phyloP scores from a whole-genome alignment of 2,329 filamentous ascomycete species.

The Aspergillus arachidicola region DNA sequence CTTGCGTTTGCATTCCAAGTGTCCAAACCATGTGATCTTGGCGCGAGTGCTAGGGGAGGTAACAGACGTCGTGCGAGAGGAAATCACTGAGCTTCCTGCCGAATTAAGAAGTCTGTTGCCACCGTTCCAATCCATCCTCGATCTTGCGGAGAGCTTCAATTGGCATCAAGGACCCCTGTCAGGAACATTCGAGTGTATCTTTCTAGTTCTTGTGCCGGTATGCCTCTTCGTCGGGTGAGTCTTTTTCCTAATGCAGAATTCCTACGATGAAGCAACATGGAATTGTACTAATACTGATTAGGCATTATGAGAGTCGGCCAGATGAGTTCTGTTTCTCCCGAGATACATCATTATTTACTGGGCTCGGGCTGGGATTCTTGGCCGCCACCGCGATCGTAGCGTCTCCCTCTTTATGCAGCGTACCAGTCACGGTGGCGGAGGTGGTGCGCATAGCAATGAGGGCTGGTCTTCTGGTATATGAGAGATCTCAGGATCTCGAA shows the following conservation, averaged over 20 bases:
- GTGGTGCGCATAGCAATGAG: slow-evolving; percentile 51
- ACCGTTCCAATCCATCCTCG: slow-evolving; percentile 23
- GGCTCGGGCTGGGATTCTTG: slow-evolving; percentile 51
- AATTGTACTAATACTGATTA: background rate
- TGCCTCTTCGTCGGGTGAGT: slow-evolving; percentile 49
- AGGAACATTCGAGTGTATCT: slow-evolving; percentile 50
- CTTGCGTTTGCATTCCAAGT: slow-evolving; percentile 46
- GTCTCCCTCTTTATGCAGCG: slow-evolving; percentile 40
- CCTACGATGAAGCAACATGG: background rate
- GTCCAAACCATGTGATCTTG: slow-evolving; percentile 37
- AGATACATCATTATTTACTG: slow-evolving; percentile 23
- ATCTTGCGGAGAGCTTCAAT: slow-evolving; percentile 17
- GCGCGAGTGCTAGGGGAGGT: slow-evolving; percentile 46
- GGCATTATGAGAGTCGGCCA: background rate
- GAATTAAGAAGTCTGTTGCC: slow-evolving; percentile 22
- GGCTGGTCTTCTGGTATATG: slow-evolving; percentile 48
- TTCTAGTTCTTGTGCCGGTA: slow-evolving; percentile 47
- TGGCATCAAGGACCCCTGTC: slow-evolving; percentile 47
- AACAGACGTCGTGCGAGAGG: slow-evolving; percentile 45
- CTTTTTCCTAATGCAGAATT: background rate
- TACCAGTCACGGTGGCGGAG: slow-evolving; percentile 46
- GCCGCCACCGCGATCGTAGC: slow-evolving; percentile 47
- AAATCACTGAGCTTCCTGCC: slow-evolving; percentile 32
- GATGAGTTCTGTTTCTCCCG: background rate
- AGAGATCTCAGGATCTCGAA: slow-evolving; percentile 48